A percentile compares a stretch with the other conserved stretches of the same genome.
Evolutionary conservation across 2,329 filamentous ascomycete genomes (phyloP).

Genomic region (Xylariaceae sp.): DNA sequence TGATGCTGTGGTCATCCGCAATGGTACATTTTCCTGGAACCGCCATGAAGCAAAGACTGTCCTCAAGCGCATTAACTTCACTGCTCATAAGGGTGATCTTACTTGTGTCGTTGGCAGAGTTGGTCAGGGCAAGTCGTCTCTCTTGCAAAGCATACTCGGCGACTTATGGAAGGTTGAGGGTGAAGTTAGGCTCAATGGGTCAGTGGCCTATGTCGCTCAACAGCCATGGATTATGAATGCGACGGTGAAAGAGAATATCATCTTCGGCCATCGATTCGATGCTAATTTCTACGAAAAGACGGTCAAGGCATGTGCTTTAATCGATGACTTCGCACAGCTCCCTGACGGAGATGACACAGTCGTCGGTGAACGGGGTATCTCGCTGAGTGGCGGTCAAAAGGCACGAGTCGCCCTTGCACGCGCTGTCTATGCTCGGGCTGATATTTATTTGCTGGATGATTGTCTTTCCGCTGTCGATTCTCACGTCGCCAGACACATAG

Average conservation of each 20-base stretch:
- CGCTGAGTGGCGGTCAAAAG: conserved; percentile 92
- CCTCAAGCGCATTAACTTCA: conserved; percentile 80
- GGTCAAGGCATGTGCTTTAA: conserved; percentile 80
- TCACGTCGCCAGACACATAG: conserved; percentile 90
- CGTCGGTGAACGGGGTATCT: conserved; percentile 94
- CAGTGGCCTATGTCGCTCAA: conserved; percentile 86
- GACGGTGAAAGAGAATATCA: conserved; percentile 92
- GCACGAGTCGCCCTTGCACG: conserved; percentile 86
- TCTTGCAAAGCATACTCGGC: conserved; percentile 81
- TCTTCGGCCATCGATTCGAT: conserved; percentile 93
- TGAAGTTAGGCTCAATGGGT: conserved; percentile 74
- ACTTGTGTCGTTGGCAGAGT: conserved; percentile 91
- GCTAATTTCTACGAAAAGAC: conserved; percentile 91
- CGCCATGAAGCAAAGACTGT: conserved; percentile 66
- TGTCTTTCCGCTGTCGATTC: conserved; percentile 96
- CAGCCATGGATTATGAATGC: conserved; percentile 97
- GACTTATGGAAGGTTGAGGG: conserved; percentile 88
- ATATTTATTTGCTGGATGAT: conserved; percentile 92
- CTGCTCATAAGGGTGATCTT: conserved; percentile 85
- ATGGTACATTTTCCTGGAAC: conserved; percentile 93
- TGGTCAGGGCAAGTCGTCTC: conserved; percentile 90
- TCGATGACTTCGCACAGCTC: conserved; percentile 85
- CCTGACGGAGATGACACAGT: conserved; percentile 96
- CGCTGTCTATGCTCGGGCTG: conserved; percentile 93
- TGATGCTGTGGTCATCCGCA: conserved; percentile 75